Percentiles rank a stretch among this genome's conserved stretches.
These are phyloP conservation scores for Fusarium irregulare DNA, from an alignment of 2,329 filamentous ascomycete genomes.

Conservation along the genomic window DNA sequence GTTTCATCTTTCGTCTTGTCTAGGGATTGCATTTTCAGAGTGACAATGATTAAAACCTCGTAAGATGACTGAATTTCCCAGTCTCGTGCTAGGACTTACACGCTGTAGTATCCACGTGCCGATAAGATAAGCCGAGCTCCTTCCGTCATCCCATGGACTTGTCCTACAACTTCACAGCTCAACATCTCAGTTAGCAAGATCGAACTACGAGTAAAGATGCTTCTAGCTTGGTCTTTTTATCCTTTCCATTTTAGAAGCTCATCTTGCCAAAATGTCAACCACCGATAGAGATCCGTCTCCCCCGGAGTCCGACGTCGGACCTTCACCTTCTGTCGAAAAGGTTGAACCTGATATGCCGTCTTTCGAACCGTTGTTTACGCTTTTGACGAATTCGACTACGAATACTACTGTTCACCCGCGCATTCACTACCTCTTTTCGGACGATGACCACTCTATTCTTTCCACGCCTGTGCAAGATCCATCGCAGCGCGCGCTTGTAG, in stretches of 20 bases:
- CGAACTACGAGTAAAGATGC: slow-evolving; percentile 37
- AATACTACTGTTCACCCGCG: slow-evolving; percentile 83
- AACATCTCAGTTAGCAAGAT: slow-evolving; percentile 11
- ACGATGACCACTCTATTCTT: slow-evolving; percentile 85
- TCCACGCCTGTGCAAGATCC: slow-evolving; percentile 65
- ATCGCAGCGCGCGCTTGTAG: slow-evolving; percentile 62
- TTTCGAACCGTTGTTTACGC: slow-evolving; percentile 86
- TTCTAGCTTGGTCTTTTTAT: slow-evolving; percentile 30
- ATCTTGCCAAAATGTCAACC: slow-evolving; percentile 38
- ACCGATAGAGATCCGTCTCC: slow-evolving; percentile 44
- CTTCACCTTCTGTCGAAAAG: slow-evolving; percentile 16
- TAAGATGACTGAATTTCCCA: background rate
- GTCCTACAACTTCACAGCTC: slow-evolving; percentile 17
- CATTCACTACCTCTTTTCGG: slow-evolving; percentile 91
- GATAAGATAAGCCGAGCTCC: slow-evolving; percentile 48
- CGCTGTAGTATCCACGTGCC: slow-evolving; percentile 41
- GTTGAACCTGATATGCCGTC: slow-evolving; percentile 47
- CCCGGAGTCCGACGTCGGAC: slow-evolving; percentile 29
- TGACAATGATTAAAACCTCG: background rate
- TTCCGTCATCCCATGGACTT: slow-evolving; percentile 40
- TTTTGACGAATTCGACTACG: slow-evolving; percentile 81
- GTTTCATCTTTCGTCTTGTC: background rate
- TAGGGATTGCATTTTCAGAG: background rate
- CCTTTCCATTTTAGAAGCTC: slow-evolving; percentile 16
- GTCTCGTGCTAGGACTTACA: background rate